phyloP scores from a whole-genome alignment of 1,284 basidiomycete species.

The Porogramme epimiltina region DNA sequence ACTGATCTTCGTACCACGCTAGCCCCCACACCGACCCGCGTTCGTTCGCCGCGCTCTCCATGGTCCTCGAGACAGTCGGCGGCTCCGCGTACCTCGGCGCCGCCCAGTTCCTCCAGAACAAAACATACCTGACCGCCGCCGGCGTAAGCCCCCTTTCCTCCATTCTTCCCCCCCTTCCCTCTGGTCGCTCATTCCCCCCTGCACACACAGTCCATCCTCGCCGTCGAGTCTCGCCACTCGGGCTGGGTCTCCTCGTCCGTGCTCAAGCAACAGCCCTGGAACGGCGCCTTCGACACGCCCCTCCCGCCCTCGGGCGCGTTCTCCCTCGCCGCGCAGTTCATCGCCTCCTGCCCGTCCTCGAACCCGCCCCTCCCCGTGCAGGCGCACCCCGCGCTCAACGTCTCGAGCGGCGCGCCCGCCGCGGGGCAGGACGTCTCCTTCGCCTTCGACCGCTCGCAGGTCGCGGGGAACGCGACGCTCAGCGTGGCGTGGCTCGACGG shows the following conservation, averaged over 20 bases:
- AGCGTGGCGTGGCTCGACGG: constrained; percentile 41
- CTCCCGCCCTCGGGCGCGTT: constrained; percentile 50
- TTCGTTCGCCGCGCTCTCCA: constrained; percentile 51
- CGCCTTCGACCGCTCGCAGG: constrained; percentile 29
- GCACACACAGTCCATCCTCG: constrained; percentile 38
- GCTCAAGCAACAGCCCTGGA: constrained; percentile 51
- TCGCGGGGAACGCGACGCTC: too few relatives aligned
- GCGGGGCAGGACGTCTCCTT: constrained; percentile 28
- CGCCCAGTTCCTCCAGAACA: constrained; percentile 28
- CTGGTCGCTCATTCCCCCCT: background rate
- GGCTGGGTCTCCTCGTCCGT: constrained; percentile 55
- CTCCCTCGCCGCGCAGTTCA: constrained; percentile 38
- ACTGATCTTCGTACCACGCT: background rate
- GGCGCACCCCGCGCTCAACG: constrained; percentile 40
- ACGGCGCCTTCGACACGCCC: constrained; percentile 55
- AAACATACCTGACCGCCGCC: constrained; percentile 18
- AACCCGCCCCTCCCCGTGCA: constrained; percentile 41
- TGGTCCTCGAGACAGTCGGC: constrained; percentile 57
- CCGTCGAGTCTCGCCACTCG: constrained; percentile 50
- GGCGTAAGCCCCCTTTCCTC: too few relatives aligned
- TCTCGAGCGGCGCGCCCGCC: constrained; percentile 23
- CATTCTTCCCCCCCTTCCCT: background rate
- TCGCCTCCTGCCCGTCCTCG: constrained; percentile 48
- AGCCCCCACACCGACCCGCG: constrained; percentile 48
- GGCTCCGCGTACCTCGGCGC: constrained; percentile 54